Evolutionary conservation across 352 stramenopile genomes (phyloP).

Genomic region (Phytopythium aichiense): DNA sequence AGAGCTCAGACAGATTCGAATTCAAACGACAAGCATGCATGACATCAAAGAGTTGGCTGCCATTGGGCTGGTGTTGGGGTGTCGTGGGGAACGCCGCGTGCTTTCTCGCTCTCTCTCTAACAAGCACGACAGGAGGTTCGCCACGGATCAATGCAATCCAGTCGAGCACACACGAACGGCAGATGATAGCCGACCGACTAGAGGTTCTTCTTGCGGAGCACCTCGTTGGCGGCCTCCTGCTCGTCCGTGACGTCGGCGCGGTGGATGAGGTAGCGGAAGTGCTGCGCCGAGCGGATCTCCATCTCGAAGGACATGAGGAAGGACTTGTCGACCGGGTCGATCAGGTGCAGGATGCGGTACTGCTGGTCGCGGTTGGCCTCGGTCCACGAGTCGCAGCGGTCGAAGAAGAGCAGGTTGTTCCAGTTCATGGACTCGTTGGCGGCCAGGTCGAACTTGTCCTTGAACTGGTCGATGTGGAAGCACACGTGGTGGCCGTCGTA

Average conservation of each 20-base stretch:
- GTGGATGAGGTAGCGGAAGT: conserved; percentile 68
- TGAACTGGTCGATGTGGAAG: conserved; percentile 70
- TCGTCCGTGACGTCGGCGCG: conserved; percentile 46
- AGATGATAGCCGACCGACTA: conserved; percentile 3
- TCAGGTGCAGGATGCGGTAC: conserved; percentile 64
- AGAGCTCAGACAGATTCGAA: not conserved
- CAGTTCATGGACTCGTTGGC: conserved; percentile 58
- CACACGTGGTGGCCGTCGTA: conserved; percentile 77
- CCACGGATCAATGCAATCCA: not conserved
- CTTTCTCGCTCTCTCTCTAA: not conserved
- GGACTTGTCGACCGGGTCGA: conserved; percentile 58
- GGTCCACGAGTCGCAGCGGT: conserved; percentile 62
- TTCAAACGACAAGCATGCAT: not conserved
- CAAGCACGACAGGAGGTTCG: not conserved
- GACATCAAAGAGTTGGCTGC: not conserved
- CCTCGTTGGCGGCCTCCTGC: conserved; percentile 47
- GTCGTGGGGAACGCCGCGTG: not conserved
- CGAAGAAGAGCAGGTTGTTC: conserved; percentile 73
- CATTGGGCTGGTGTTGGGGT: conserved; percentile 7
- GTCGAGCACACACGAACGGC: not conserved
- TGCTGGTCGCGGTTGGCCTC: conserved; percentile 65
- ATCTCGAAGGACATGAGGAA: conserved; percentile 67
- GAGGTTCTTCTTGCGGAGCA: conserved; percentile 56
- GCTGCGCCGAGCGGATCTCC: conserved; percentile 64
- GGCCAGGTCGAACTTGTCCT: conserved; percentile 57